These are phyloP conservation scores for Effrenium voratum DNA, from an alignment of 73 alveolate species.

Conservation along the genomic window DNA sequence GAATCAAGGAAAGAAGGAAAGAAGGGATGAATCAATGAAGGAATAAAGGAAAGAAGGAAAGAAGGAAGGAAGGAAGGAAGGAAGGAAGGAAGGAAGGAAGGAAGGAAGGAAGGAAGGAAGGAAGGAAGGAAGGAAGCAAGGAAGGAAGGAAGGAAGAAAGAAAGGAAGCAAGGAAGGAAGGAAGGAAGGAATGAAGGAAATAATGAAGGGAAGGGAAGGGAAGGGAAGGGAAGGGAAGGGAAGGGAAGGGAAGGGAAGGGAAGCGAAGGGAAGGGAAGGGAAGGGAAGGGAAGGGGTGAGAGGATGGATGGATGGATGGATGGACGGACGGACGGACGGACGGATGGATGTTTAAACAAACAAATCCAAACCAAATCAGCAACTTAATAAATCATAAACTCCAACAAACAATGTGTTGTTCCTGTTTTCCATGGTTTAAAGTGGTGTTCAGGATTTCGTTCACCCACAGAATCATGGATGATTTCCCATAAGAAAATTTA, in stretches of 20 bases:
- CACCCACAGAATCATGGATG: too few relatives aligned
- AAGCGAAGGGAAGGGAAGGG: not conserved
- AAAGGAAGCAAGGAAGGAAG: not conserved
- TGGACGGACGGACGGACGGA: too few relatives aligned
- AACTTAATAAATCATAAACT: too few relatives aligned
- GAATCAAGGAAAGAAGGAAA: conserved; percentile 47
- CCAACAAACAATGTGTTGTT: too few relatives aligned
- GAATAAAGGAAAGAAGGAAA: not conserved
- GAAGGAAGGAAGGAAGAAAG: not conserved
- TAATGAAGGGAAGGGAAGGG: not conserved
- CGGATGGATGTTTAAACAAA: too few relatives aligned
- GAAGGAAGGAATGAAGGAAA: not conserved
- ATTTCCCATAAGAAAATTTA: too few relatives aligned
- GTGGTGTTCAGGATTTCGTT: too few relatives aligned
- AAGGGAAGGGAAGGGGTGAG: not conserved
- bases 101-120: not conserved
- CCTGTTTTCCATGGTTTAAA: too few relatives aligned
- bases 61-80: conserved; percentile 34
- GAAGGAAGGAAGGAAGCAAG: not conserved
- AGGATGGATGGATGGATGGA: not conserved
- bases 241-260: not conserved
- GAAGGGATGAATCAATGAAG: conserved; percentile 3
- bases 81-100: not conserved
- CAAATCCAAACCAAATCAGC: too few relatives aligned
- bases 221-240: not conserved